Conservation (phyloP, 202 grass and related monocot genomes). For the Setaria viridis region DNA sequence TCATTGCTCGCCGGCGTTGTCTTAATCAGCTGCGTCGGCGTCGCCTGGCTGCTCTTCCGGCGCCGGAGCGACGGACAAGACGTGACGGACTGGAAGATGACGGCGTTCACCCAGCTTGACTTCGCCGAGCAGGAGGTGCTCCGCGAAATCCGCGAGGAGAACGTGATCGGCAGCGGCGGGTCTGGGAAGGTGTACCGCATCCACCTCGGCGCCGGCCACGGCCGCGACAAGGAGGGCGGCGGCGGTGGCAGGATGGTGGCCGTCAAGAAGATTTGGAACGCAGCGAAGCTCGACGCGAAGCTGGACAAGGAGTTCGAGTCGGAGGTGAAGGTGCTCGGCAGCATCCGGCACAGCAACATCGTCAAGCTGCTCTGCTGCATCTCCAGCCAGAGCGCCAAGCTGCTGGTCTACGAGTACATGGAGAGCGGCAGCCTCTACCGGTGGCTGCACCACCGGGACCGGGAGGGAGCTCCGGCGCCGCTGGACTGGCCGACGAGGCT, state of each 20-base stretch:
- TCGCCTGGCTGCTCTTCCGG: conserved; percentile 46
- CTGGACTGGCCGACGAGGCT: conserved; percentile 76
- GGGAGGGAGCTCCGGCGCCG: conserved; percentile 42
- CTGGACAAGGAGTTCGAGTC: conserved; percentile 74
- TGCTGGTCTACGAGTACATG: conserved; percentile 58
- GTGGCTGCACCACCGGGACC: conserved; percentile 65
- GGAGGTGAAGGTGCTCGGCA: conserved; percentile 67
- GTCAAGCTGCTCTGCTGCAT: conserved; percentile 88
- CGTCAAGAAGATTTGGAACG: conserved; percentile 74
- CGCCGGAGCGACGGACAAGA: conserved; percentile 37
- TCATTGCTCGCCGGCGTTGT: conserved; percentile 39
- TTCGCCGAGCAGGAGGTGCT: conserved; percentile 60
- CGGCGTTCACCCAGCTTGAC: conserved; percentile 50
- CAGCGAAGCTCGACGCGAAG: conserved; percentile 45
- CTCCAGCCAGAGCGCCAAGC: conserved; percentile 42
- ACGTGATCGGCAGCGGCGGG: conserved; percentile 71
- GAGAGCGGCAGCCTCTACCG: conserved; percentile 74
- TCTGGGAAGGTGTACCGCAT: conserved; percentile 75
- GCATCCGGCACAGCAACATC: conserved; percentile 78
- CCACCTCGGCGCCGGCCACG: conserved; percentile 5
- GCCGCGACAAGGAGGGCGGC: no score
- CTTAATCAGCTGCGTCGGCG: conserved; percentile 46
- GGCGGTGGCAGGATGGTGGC: conserved; percentile 46
- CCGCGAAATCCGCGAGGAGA: conserved; percentile 55
- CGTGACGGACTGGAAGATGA: conserved; percentile 57